Evolutionary conservation across 2,329 filamentous ascomycete species (phyloP), one percentile per base, ranked within the genome.

Genomic region (Cytospora leucostoma): DNA sequence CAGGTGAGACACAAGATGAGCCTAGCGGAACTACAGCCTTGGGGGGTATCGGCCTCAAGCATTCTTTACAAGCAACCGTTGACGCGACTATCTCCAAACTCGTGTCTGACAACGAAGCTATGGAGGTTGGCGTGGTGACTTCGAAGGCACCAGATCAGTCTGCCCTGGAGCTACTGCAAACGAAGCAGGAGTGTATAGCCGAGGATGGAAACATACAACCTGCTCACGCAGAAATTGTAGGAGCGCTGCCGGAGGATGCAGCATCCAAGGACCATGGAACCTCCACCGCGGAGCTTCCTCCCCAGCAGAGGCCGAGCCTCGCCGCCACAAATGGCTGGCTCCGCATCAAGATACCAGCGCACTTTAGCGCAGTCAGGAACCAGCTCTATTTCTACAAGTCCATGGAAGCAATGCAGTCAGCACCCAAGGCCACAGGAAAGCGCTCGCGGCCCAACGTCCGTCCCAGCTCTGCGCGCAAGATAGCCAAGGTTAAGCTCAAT

Each of bases 401-500:
- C 8, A 19, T 37, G 15, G 13, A 51, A 1, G 51, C 17, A 8
- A 8, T 13, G 19, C 32, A 37, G 21, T 32, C 38, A 5, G 56
- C 56, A n/a, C 17, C 56, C 4, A 27, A 61, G 21, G n/a, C 8
- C 51, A 50, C 4, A 5, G 37, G 44, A 49, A 13, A 17, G 3
- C 11, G 5, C 21, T 13, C 13, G 15, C 37, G n/a, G 27, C 17
- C 21, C 27, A 5, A 35, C 50, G 12, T 35, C 15, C 12, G 19
- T 38, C 8, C 27, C 51, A 6, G 5, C 6, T n/a, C 44, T 6
- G 21, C 44, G 21, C 44, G n/a, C 44, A 47, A 47, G 7, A 7
- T 1, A 11, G 1, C 44, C 32, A 61, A 55, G 38, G 55, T 55
- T 33, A 61, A 21, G 10, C 59, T 61, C 19, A 44, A 55, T 19